Percentiles rank a stretch among this genome's conserved stretches.
Conservation (phyloP, 163 green algal species). For the Coccomyxa subellipsoidea region DNA sequence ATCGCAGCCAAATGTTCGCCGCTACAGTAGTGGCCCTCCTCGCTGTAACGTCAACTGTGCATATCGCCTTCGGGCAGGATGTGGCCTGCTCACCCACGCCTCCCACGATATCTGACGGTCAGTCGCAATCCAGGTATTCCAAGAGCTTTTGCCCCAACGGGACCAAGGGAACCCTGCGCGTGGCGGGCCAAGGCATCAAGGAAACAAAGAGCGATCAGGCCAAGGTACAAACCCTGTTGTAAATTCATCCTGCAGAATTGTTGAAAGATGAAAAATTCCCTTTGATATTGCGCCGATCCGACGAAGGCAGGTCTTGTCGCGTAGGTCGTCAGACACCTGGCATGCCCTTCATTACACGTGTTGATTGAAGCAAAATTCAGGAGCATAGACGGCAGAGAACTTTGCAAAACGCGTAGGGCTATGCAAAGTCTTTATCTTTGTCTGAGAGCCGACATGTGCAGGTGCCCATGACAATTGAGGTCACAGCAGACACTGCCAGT, state of each 20-base stretch:
- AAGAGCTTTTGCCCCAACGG: not conserved
- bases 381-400: too few species aligned
- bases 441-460: too few species aligned
- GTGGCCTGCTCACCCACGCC: not conserved
- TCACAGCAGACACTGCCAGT: not conserved
- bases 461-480: not conserved
- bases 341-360: not conserved
- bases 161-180: not conserved
- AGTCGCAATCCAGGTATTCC: not conserved
- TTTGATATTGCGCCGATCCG: not conserved
- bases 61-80: not conserved
- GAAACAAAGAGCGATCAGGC: not conserved
- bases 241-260: not conserved
- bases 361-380: not conserved
- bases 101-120: not conserved
- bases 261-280: not conserved
- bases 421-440: too few species aligned
- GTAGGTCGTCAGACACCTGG: not conserved
- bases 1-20: not conserved
- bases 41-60: not conserved
- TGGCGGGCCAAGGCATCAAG: not conserved
- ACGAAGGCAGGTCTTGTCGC: not conserved
- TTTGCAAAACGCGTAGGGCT: too few species aligned
- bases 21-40: not conserved
- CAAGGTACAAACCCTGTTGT: not conserved